These are phyloP conservation scores for Xanthoceras sorbifolium DNA, from an alignment of 345 rosid species.

Conservation along the genomic window DNA sequence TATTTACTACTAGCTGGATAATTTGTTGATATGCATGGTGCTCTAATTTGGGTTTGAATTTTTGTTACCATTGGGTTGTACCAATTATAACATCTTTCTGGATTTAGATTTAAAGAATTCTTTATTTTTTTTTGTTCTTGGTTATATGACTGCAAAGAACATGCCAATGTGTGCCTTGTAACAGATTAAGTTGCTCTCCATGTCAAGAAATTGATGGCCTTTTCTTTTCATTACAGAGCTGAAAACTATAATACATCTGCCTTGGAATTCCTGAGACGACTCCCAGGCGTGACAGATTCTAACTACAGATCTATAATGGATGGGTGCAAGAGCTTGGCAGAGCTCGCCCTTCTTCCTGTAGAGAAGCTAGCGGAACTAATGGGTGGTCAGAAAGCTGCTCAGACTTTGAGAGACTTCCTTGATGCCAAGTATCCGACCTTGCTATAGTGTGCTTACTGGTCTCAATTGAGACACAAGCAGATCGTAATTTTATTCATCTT, in stretches of 20 bases:
- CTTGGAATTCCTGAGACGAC: slow-evolving; percentile 88
- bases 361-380: slow-evolving; percentile 72
- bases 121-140: no score
- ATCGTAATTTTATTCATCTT: slow-evolving; percentile 6
- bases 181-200: neutral
- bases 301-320: slow-evolving; percentile 90
- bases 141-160: neutral
- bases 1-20: neutral
- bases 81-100: neutral
- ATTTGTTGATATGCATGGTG: neutral
- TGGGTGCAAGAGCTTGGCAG: slow-evolving; percentile 82
- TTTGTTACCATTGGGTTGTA: neutral
- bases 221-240: slow-evolving; percentile 50
- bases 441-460: slow-evolving; percentile 33
- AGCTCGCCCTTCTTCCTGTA: slow-evolving; percentile 67
- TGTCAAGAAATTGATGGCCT: neutral
- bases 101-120: neutral
- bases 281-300: slow-evolving; percentile 86
- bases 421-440: slow-evolving; percentile 94
- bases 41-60: neutral
- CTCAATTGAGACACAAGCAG: neutral
- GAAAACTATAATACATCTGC: slow-evolving; percentile 95
- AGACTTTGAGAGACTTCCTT: slow-evolving; percentile 77
- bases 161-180: neutral
- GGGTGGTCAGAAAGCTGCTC: slow-evolving; percentile 91